Conservation (phyloP, 208 protist genomes). For the Wallacemonas sp. region DNA sequence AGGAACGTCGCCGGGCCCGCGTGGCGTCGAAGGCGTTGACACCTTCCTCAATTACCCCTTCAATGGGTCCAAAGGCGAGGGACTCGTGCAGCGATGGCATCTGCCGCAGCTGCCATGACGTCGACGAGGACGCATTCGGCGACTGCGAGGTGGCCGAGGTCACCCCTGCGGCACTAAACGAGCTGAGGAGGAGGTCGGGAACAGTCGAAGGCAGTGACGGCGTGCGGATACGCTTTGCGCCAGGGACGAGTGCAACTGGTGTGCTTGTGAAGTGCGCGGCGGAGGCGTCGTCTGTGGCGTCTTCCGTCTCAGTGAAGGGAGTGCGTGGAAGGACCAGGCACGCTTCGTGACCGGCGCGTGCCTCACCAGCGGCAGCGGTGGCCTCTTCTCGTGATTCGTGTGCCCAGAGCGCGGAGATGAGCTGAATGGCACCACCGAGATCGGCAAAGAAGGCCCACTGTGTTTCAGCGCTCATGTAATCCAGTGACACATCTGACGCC, state of each 20-base stretch:
- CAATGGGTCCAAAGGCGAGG: background rate
- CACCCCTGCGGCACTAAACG: background rate
- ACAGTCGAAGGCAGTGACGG: background rate
- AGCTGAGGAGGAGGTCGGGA: background rate
- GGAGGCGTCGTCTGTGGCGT: background rate
- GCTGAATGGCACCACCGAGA: constrained; percentile 10
- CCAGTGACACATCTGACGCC: background rate
- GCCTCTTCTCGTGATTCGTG: background rate
- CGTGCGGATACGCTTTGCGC: background rate
- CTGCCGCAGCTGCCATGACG: background rate
- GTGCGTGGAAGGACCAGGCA: background rate
- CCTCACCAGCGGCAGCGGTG: too few species aligned
- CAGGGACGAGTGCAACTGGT: background rate
- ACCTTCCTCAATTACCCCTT: background rate
- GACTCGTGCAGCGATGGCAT: background rate
- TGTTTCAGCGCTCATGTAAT: background rate
- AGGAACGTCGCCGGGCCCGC: background rate
- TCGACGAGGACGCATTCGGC: background rate
- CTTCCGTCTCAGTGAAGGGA: background rate
- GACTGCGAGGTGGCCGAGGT: background rate
- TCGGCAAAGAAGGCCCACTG: constrained; percentile 7
- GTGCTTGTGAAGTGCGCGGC: background rate
- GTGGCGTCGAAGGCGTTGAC: constrained; percentile 9
- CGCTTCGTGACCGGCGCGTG: background rate
- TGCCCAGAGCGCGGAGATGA: constrained; percentile 13